These are phyloP conservation scores for Trypanosoma cruzi DNA, from an alignment of 208 protist species.

Conservation along the genomic window DNA sequence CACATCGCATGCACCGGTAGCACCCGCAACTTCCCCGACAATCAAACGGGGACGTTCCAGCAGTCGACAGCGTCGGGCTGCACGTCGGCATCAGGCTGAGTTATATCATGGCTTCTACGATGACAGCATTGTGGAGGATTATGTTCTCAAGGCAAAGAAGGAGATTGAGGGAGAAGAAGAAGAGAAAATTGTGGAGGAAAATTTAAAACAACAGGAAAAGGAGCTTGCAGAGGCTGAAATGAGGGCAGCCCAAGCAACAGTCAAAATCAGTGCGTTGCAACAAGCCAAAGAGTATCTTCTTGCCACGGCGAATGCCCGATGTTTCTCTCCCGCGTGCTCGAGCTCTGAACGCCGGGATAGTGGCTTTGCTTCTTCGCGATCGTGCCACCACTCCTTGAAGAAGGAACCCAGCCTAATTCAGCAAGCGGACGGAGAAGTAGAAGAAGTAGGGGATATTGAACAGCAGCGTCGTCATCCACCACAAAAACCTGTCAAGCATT, in stretches of 20 bases:
- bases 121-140: slow-evolving; percentile 91
- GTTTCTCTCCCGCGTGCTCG: slow-evolving; percentile 32
- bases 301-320: slow-evolving; percentile 48
- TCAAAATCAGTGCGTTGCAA: slow-evolving; percentile 60
- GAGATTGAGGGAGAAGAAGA: slow-evolving; percentile 54
- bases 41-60: slow-evolving; percentile 54
- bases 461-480: slow-evolving; percentile 35
- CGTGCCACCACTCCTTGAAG: background rate
- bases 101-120: slow-evolving; percentile 89
- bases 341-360: slow-evolving; percentile 1
- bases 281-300: slow-evolving; percentile 77
- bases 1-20: background rate
- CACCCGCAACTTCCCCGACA: slow-evolving; percentile 33
- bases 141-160: slow-evolving; percentile 52
- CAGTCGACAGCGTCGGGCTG: slow-evolving; percentile 79
- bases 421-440: slow-evolving; percentile 49
- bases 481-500: slow-evolving; percentile 23
- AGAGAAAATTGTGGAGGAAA: slow-evolving; percentile 32
- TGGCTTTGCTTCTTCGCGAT: background rate
- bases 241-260: slow-evolving; percentile 40
- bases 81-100: slow-evolving; percentile 72
- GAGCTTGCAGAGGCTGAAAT: slow-evolving; percentile 51
- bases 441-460: slow-evolving; percentile 54
- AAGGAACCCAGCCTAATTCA: slow-evolving; percentile 34
- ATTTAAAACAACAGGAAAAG: slow-evolving; percentile 41